Evolutionary conservation across 805 yeast genomes (phyloP).

Genomic region (Ogataea polymorpha): DNA sequence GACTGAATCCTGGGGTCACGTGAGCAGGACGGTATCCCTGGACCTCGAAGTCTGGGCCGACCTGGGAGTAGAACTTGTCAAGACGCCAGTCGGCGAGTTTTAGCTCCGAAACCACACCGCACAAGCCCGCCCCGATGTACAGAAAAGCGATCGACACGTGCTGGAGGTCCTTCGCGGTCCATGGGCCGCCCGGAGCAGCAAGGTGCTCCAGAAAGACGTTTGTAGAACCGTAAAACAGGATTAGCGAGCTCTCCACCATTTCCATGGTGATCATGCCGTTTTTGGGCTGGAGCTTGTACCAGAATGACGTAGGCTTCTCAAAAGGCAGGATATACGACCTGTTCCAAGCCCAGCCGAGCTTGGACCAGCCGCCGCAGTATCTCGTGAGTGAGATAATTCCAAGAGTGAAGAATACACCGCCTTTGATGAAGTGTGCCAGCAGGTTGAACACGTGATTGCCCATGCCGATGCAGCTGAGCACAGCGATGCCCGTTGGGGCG

Average conservation of each 20-base stretch:
- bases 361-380: constrained; percentile 76
- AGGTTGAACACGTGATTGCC: constrained; percentile 69
- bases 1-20: constrained; percentile 72
- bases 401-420: constrained; percentile 76
- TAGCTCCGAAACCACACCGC: constrained; percentile 83
- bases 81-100: constrained; percentile 59
- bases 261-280: constrained; percentile 69
- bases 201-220: constrained; percentile 90
- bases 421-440: constrained; percentile 94
- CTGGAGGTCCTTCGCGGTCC: constrained; percentile 89
- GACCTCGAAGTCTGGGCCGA: constrained; percentile 17
- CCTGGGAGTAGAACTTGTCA: constrained; percentile 23
- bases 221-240: constrained; percentile 84
- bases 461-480: constrained; percentile 67
- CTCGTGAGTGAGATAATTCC: constrained; percentile 84
- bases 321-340: constrained; percentile 28
- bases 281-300: constrained; percentile 41
- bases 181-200: constrained; percentile 70
- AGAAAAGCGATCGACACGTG: constrained; percentile 89
- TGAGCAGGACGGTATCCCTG: constrained; percentile 18
- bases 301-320: constrained; percentile 24
- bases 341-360: constrained; percentile 93
- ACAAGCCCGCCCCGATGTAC: constrained; percentile 87
- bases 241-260: constrained; percentile 72
- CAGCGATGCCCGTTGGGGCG: constrained; percentile 55